phyloP scores from a whole-genome alignment of 2,329 filamentous ascomycete species.

The Sphaceloma murrayae region DNA sequence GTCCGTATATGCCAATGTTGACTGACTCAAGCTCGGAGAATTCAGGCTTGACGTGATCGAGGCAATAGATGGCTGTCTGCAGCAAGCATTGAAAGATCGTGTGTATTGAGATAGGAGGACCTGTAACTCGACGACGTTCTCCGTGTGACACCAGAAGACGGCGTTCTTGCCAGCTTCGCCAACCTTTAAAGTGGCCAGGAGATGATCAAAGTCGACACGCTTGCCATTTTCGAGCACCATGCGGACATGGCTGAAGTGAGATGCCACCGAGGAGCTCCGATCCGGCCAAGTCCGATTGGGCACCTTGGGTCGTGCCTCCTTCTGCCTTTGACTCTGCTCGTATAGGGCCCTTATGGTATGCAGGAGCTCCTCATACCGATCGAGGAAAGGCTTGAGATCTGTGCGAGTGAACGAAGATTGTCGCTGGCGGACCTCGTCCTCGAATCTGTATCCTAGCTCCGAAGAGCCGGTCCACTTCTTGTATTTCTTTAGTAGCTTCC shows the following conservation, averaged over 20 bases:
- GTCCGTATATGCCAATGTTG: constrained; percentile 12
- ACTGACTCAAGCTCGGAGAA: constrained; percentile 3
- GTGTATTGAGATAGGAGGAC: constrained; percentile 43
- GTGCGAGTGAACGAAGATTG: constrained; percentile 63
- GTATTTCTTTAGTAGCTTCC: constrained; percentile 80
- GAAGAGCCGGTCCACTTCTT: constrained; percentile 75
- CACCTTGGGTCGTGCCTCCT: constrained; percentile 17
- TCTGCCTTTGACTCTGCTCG: constrained; percentile 24
- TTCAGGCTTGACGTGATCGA: constrained; percentile 1
- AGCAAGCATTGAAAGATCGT: constrained; percentile 29
- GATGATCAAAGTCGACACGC: constrained; percentile 42
- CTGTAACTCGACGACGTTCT: constrained; percentile 46
- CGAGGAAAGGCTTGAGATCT: constrained; percentile 48
- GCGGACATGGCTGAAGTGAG: constrained; percentile 31
- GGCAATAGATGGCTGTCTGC: constrained; percentile 1
- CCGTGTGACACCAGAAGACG: constrained; percentile 46
- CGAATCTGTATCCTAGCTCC: constrained; percentile 55
- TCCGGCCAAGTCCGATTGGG: constrained; percentile 17
- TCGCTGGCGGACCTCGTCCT: constrained; percentile 53
- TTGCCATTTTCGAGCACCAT: constrained; percentile 32
- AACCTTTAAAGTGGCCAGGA: constrained; percentile 39
- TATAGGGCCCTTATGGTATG: constrained; percentile 38
- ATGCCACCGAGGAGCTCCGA: constrained; percentile 7
- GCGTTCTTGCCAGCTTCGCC: constrained; percentile 38
- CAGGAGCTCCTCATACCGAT: constrained; percentile 41